These are phyloP conservation scores for Scutellaria barbata DNA, from an alignment of 257 asterid genomes.

Conservation along the genomic window DNA sequence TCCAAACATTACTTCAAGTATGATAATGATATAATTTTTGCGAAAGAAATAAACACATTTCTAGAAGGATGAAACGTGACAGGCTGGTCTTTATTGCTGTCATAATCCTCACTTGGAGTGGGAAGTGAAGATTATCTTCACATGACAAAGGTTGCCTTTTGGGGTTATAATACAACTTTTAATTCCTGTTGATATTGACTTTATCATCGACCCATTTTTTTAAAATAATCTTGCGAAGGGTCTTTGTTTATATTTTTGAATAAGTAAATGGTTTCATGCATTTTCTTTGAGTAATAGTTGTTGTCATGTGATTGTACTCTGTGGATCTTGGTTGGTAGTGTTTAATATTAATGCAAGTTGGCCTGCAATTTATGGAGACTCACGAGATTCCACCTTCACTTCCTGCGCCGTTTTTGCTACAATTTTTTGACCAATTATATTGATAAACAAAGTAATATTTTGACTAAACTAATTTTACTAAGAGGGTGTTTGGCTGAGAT, in stretches of 20 bases:
- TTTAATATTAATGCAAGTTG: slow-evolving; percentile 26
- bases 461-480: too few relatives aligned
- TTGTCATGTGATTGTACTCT: slow-evolving; percentile 20
- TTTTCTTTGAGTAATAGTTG: slow-evolving; percentile 20
- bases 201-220: neutral
- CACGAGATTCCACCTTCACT: slow-evolving; percentile 39
- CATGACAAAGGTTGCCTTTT: slow-evolving; percentile 16
- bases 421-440: neutral
- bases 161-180: neutral
- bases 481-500: too few relatives aligned
- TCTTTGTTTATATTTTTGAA: neutral
- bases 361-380: slow-evolving; percentile 22
- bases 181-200: neutral
- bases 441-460: too few relatives aligned
- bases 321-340: slow-evolving; percentile 21
- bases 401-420: slow-evolving; percentile 11
- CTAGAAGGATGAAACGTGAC: slow-evolving; percentile 20
- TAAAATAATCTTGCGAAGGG: neutral
- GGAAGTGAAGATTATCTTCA: neutral
- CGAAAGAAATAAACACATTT: neutral
- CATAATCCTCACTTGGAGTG: neutral
- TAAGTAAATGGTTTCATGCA: neutral
- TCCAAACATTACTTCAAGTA: neutral
- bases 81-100: slow-evolving; percentile 2
- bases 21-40: neutral